Evolutionary conservation across 768 basidiomycete genomes (phyloP).

Genomic region (Multifurca ochricompacta): DNA sequence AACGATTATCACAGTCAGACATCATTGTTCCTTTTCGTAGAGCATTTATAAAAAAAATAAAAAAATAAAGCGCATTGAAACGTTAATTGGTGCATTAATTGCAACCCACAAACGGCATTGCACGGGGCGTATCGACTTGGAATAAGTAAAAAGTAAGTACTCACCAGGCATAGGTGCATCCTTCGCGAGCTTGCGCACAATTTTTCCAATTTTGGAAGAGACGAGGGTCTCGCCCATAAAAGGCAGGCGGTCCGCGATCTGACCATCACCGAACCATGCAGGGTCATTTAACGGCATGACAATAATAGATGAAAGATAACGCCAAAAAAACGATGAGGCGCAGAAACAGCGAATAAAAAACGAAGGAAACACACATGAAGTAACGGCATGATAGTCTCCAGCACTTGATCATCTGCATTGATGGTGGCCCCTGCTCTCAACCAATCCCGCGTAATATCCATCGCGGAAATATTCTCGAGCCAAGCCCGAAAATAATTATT

Average conservation of each 20-base stretch:
- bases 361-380: conserved; percentile 58
- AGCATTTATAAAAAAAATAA: conserved; percentile 4
- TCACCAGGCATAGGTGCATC: conserved; percentile 76
- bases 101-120: not conserved
- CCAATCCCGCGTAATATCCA: conserved; percentile 79
- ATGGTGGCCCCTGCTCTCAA: conserved; percentile 59
- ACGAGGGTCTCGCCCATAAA: conserved; percentile 61
- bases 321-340: conserved; percentile 17
- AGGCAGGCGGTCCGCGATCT: conserved; percentile 83
- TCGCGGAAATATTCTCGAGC: conserved; percentile 66
- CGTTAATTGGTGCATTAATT: conserved; percentile 1
- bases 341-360: not conserved
- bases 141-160: conserved; percentile 28
- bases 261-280: conserved; percentile 1
- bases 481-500: conserved; percentile 85
- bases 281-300: conserved; percentile 6
- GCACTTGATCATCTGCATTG: conserved; percentile 45
- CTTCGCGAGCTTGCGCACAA: conserved; percentile 69
- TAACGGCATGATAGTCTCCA: conserved; percentile 79
- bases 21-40: conserved; percentile 31
- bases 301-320: conserved; percentile 20
- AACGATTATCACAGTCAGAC: conserved; percentile 56
- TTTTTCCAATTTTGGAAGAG: conserved; percentile 69
- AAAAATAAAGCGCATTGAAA: not conserved
- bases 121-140: not conserved